Conservation (phyloP, 352 stramenopile genomes). For the Phytophthora nicotianae region DNA sequence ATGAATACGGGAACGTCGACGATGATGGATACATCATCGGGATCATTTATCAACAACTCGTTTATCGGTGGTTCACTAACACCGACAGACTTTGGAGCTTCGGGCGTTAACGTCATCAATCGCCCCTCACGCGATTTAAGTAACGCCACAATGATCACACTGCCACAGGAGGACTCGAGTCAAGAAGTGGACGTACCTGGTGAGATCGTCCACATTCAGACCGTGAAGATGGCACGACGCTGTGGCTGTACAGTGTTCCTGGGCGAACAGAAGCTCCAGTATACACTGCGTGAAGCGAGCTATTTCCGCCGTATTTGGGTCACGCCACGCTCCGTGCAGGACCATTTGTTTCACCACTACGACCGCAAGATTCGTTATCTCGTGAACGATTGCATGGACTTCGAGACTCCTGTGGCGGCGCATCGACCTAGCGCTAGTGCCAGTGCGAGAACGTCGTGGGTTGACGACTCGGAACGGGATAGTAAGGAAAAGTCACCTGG, state of each 20-base stretch:
- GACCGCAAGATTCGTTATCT: slow-evolving; percentile 72
- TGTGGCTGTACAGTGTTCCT: slow-evolving; percentile 72
- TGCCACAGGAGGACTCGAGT: slow-evolving; percentile 47
- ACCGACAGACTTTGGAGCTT: slow-evolving; percentile 27
- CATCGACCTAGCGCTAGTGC: slow-evolving; percentile 29
- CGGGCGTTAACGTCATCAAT: slow-evolving; percentile 32
- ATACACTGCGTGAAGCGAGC: slow-evolving; percentile 65
- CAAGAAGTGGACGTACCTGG: slow-evolving; percentile 75
- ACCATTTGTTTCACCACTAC: slow-evolving; percentile 88
- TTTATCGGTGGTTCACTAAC: slow-evolving; percentile 18
- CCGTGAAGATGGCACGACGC: slow-evolving; percentile 51
- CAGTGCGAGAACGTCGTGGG: slow-evolving; percentile 31
- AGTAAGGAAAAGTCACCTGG: slow-evolving; percentile 17
- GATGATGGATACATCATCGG: slow-evolving; percentile 23
- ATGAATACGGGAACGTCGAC: slow-evolving; percentile 23
- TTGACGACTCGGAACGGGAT: slow-evolving; percentile 26
- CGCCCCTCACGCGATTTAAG: slow-evolving; percentile 41
- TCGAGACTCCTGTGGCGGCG: slow-evolving; percentile 38
- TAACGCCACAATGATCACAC: slow-evolving; percentile 43
- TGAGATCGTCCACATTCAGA: slow-evolving; percentile 75
- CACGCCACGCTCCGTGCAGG: slow-evolving; percentile 59
- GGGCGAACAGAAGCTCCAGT: slow-evolving; percentile 74
- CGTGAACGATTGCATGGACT: slow-evolving; percentile 61
- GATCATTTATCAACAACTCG: slow-evolving; percentile 30
- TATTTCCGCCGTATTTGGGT: slow-evolving; percentile 78